Conservation (phyloP, 2,329 filamentous ascomycete genomes). For the Aspergillus tanneri region DNA sequence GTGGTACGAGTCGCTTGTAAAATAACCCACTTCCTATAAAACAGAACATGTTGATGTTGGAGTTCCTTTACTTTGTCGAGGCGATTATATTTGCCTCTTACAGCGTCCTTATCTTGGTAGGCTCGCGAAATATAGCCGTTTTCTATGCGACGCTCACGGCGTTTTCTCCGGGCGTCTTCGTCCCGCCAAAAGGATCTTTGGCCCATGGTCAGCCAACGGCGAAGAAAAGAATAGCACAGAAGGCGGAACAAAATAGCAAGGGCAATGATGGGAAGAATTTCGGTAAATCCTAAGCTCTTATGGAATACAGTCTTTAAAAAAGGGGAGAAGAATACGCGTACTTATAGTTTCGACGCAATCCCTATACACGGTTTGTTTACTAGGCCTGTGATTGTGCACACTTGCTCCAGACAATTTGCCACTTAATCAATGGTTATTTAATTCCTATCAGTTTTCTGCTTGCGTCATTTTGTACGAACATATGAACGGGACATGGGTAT, state of each 20-base stretch:
- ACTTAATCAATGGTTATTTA: too few species aligned
- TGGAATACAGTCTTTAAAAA: too few species aligned
- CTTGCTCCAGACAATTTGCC: too few species aligned
- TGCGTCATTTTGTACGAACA: too few species aligned
- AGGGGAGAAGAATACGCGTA: too few species aligned
- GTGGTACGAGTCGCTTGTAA: background rate
- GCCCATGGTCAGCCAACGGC: constrained; percentile 1
- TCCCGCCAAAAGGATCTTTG: constrained; percentile 4
- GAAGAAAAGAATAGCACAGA: constrained; percentile 2
- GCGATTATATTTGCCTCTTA: constrained; percentile 1
- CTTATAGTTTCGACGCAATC: too few species aligned
- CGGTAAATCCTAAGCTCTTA: constrained; percentile 3
- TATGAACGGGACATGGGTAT: too few species aligned
- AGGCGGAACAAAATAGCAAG: background rate
- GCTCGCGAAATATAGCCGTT: constrained; percentile 5
- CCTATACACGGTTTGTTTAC: too few species aligned
- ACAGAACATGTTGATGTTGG: background rate
- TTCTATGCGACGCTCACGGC: background rate
- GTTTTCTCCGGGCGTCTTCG: constrained; percentile 1
- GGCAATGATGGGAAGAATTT: background rate
- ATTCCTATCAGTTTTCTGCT: too few species aligned
- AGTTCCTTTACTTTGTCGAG: background rate
- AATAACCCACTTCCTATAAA: constrained; percentile 3
- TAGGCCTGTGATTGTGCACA: too few species aligned
- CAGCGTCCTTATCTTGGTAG: constrained; percentile 3